Conservation (phyloP, 768 basidiomycete genomes). For the Trametes punicea region DNA sequence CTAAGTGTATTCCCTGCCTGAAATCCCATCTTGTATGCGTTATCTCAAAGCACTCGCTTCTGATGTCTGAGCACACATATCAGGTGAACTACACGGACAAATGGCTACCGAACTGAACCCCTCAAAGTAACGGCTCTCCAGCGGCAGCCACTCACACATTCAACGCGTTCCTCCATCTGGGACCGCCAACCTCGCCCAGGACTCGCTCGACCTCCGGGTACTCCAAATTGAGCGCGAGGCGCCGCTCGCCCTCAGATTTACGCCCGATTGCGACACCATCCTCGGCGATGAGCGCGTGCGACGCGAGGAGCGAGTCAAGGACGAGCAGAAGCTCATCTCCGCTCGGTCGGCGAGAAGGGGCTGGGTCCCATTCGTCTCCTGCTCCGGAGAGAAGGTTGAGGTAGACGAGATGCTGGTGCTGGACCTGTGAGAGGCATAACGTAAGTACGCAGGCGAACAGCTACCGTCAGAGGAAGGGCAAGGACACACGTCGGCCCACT, state of each 20-base stretch:
- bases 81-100: too few species aligned
- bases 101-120: too few species aligned
- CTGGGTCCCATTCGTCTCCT: slow-evolving; percentile 49
- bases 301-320: slow-evolving; percentile 71
- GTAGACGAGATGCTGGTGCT: slow-evolving; percentile 73
- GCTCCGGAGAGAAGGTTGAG: slow-evolving; percentile 54
- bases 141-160: slow-evolving; percentile 20
- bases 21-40: too few species aligned
- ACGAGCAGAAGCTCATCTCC: slow-evolving; percentile 63
- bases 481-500: slow-evolving; percentile 69
- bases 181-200: slow-evolving; percentile 75
- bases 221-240: slow-evolving; percentile 80
- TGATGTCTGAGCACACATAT: too few species aligned
- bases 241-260: slow-evolving; percentile 62
- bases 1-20: too few species aligned
- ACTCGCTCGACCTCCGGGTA: slow-evolving; percentile 82
- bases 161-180: slow-evolving; percentile 57
- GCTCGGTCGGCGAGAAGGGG: slow-evolving; percentile 46
- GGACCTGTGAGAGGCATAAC: too few species aligned
- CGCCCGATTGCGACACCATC: slow-evolving; percentile 50
- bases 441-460: background rate
- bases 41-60: too few species aligned
- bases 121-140: background rate
- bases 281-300: slow-evolving; percentile 74
- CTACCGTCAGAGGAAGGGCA: background rate